Base-by-base conservation (phyloP, 179 eudicot genomes). In the Camellia oleifera region DNA sequence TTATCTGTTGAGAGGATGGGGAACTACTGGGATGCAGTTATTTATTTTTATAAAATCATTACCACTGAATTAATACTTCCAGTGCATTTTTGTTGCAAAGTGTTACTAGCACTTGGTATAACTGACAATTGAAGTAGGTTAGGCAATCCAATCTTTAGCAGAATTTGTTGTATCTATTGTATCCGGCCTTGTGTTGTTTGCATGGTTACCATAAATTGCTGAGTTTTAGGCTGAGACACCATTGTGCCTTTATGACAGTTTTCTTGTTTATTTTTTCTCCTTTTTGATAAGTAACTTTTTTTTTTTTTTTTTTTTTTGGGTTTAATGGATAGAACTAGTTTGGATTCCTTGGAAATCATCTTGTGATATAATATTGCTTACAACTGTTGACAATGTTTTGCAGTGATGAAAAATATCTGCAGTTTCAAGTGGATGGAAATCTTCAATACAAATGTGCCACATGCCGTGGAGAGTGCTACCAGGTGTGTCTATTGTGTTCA, bases 401-500 rank as follows among this genome's bases (percentile, higher is more conserved):
- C 92, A 96, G 99, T 78, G 99, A 96, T 81, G 98, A 93, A 64
- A 89, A 90, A 80, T 96, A 96, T 79, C 78, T 87, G 88, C 97
- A 90, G 82, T 96, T 91, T 85, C 99, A 96, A 89, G 94, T 85
- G 32, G 97, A 96, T 84, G 91, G 90, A 76, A 92, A 96, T 87
- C 96, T 96, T 77, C 97, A 94, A 65, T 95, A 95, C 81, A 88
- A 86, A 73, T 96, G 99, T 77, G 93, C 99, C 26, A 90, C 98
- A 54, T 96, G 99, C 82, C 94, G 99, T 65, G 99, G 99, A 80
- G 97, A 96, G 84, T 91, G 97, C 88, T 87, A 87, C 82, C 96
- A 92, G 98, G 99, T 94, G 68, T 56, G 77, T 77, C 57, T 54
- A 70, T 64, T 64, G 46, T 12, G 5, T 17, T 69, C 44, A 57